Evolutionary conservation across 164 flowering plant species (phyloP).

Genomic region (Kalanchoe fedtschenkoi): DNA sequence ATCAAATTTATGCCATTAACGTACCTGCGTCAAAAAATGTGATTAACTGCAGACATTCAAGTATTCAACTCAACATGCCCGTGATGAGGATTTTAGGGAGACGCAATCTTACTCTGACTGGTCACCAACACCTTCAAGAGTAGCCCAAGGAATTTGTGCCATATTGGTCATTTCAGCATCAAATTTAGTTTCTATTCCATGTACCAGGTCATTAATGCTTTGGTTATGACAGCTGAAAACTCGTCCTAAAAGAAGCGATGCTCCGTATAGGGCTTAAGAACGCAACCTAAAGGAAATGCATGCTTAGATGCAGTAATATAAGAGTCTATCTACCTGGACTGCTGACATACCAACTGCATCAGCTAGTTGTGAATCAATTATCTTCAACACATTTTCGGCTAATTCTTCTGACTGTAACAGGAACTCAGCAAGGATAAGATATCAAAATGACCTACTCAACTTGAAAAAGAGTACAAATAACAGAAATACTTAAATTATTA

Average conservation of each 20-base stretch:
- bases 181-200: conserved; percentile 91
- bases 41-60: background rate
- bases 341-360: conserved; percentile 87
- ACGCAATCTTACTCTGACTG: conserved; percentile 70
- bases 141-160: conserved; percentile 96
- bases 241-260: conserved; percentile 49
- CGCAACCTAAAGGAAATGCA: conserved; percentile 5
- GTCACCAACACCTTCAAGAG: conserved; percentile 98
- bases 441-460: background rate
- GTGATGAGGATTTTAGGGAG: background rate
- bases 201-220: conserved; percentile 81
- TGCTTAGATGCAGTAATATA: background rate
- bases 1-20: conserved; percentile 79
- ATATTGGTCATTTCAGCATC: conserved; percentile 96
- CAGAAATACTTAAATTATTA: background rate
- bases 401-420: conserved; percentile 69
- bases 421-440: background rate
- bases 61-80: no score
- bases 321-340: conserved; percentile 63
- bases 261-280: background rate
- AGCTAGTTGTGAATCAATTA: conserved; percentile 66
- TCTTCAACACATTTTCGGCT: conserved; percentile 83
- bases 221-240: conserved; percentile 83
- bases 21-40: conserved; percentile 47
- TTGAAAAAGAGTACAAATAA: background rate